A percentile compares a stretch with the other conserved stretches of the same genome.
These are phyloP conservation scores for Pelargonium cotyledonis DNA, from an alignment of 441 rosid genomes.

Conservation along the genomic window DNA sequence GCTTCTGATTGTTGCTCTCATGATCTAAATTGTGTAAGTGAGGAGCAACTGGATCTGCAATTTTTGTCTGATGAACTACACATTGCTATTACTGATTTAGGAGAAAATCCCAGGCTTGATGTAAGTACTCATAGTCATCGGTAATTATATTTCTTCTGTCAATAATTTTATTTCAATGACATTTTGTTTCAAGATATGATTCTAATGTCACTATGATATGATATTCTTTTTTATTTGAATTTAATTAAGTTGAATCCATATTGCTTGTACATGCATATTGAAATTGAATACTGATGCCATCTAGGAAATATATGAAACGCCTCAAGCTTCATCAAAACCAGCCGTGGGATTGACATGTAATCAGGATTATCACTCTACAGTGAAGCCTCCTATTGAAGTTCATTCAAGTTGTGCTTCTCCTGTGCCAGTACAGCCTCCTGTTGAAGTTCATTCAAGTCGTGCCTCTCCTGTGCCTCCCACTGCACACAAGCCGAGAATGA, in stretches of 20 bases:
- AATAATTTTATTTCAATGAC: no score
- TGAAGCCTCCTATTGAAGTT: no score
- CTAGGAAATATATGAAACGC: slow-evolving; percentile 68
- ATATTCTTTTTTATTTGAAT: no score
- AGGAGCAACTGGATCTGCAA: slow-evolving; percentile 67
- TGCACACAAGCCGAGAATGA: slow-evolving; percentile 71
- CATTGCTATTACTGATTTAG: slow-evolving; percentile 60
- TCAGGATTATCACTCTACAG: slow-evolving; percentile 27
- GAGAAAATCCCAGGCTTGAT: slow-evolving; percentile 73
- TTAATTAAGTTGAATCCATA: no score
- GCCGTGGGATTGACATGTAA: slow-evolving; percentile 27
- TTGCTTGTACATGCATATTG: no score
- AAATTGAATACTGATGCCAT: slow-evolving; percentile 20
- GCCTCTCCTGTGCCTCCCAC: slow-evolving; percentile 40
- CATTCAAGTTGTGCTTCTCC: no score
- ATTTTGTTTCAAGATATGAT: no score
- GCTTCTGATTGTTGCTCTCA: slow-evolving; percentile 44
- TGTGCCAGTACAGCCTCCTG: slow-evolving; percentile 15
- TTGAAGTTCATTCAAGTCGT: slow-evolving; percentile 37
- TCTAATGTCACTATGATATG: no score
- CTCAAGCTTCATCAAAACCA: slow-evolving; percentile 32
- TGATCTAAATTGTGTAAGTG: slow-evolving; percentile 36
- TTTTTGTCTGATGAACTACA: slow-evolving; percentile 77
- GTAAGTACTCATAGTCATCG: slow-evolving; percentile 33
- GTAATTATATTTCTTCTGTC: slow-evolving; percentile 3